phyloP scores from a whole-genome alignment of 306 rosid species.

The Geum urbanum region DNA sequence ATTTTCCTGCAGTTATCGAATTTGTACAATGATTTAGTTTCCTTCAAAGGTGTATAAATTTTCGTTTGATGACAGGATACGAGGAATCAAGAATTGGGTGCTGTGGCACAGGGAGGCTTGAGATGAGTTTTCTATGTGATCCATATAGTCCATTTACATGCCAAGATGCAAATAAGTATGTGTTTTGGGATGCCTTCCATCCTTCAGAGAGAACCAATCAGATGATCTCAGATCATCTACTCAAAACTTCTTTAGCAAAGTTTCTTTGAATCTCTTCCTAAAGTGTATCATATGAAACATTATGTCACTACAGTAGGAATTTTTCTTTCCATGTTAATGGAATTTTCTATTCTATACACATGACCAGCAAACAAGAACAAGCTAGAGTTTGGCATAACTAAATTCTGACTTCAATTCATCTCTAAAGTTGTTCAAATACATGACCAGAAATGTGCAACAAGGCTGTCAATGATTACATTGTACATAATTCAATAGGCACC shows the following conservation, averaged over 20 bases:
- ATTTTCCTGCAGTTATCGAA: neutral
- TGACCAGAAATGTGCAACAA: neutral
- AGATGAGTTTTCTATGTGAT: slow-evolving; percentile 38
- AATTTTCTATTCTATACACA: neutral
- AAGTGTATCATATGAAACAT: neutral
- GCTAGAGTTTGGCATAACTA: neutral
- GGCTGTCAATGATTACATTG: neutral
- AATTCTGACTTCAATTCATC: neutral
- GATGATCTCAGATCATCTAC: slow-evolving; percentile 20
- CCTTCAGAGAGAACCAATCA: slow-evolving; percentile 35
- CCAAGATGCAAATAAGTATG: slow-evolving; percentile 40
- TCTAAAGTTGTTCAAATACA: slow-evolving; percentile 1
- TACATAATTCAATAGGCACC: neutral
- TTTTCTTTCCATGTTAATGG: neutral
- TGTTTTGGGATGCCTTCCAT: slow-evolving; percentile 50
- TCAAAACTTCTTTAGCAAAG: slow-evolving; percentile 25
- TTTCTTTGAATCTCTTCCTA: slow-evolving; percentile 18
- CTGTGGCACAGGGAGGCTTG: slow-evolving; percentile 43
- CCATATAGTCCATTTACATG: slow-evolving; percentile 38
- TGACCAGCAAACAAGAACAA: neutral
- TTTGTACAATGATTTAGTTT: neutral
- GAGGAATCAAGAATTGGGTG: slow-evolving; percentile 30
- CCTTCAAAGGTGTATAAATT: neutral
- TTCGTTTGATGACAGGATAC: slow-evolving; percentile 22
- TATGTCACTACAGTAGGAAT: neutral